Percentiles rank a stretch among this genome's conserved stretches.
These are phyloP conservation scores for Zychaea mexicana DNA, from an alignment of 371 early-diverging fungal species.

Conservation along the genomic window DNA sequence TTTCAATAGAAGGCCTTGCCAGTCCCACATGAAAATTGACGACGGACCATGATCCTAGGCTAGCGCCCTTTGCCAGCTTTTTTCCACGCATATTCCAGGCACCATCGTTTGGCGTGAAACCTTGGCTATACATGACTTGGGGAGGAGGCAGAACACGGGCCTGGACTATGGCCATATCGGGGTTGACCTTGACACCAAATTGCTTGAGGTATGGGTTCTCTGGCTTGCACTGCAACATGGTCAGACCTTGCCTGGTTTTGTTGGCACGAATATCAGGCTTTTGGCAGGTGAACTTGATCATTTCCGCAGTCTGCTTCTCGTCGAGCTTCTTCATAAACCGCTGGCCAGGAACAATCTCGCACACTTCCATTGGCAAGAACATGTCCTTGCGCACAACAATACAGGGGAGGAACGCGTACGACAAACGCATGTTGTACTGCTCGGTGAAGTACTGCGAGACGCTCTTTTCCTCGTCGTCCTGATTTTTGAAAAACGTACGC, in stretches of 20 bases:
- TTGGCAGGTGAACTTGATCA: constrained; percentile 92
- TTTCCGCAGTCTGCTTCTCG: constrained; percentile 88
- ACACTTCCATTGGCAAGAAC: constrained; percentile 90
- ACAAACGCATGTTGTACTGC: constrained; percentile 71
- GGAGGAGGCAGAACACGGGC: constrained; percentile 84
- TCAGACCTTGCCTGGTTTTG: constrained; percentile 59
- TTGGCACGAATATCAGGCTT: constrained; percentile 73
- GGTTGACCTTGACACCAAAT: constrained; percentile 71
- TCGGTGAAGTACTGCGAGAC: constrained; percentile 80
- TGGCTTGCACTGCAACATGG: constrained; percentile 52
- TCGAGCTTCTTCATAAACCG: constrained; percentile 77
- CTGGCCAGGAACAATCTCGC: constrained; percentile 82
- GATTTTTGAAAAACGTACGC: constrained; percentile 70
- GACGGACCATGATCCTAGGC: constrained; percentile 81
- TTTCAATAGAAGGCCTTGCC: constrained; percentile 33
- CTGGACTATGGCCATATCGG: constrained; percentile 54
- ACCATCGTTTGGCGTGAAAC: constrained; percentile 77
- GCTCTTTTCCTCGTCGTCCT: constrained; percentile 49
- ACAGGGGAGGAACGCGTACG: constrained; percentile 86
- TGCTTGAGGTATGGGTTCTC: constrained; percentile 61
- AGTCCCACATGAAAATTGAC: constrained; percentile 56
- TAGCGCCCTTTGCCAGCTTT: constrained; percentile 74
- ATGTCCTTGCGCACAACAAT: constrained; percentile 65
- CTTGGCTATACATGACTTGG: constrained; percentile 47
- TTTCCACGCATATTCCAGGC: constrained; percentile 92